Evolutionary conservation across 148 eudicot genomes (phyloP).

Genomic region (Persicaria tinctoria): DNA sequence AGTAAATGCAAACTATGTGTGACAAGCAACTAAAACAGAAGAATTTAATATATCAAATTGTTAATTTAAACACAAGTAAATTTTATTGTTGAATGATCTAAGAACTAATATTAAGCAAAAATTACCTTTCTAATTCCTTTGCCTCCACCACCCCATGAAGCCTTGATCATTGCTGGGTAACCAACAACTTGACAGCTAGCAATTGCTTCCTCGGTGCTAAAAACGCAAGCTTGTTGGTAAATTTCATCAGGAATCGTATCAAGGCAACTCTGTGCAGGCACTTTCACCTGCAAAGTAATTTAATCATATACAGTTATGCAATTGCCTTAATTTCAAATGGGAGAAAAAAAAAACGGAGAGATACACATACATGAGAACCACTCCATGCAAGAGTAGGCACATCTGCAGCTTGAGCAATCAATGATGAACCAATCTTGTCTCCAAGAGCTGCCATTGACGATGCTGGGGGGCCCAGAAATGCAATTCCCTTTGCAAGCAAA

Average conservation of each 20-base stretch:
- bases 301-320: background rate
- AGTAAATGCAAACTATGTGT: background rate
- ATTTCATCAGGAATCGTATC: slow-evolving; percentile 75
- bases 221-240: slow-evolving; percentile 83
- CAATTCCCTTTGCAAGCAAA: slow-evolving; percentile 69
- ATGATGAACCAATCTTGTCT: slow-evolving; percentile 96
- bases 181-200: slow-evolving; percentile 93
- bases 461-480: slow-evolving; percentile 93
- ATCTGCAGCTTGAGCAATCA: slow-evolving; percentile 97
- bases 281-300: slow-evolving; percentile 58
- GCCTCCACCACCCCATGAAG: slow-evolving; percentile 99
- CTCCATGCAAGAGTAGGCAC: slow-evolving; percentile 99
- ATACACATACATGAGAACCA: slow-evolving; percentile 81
- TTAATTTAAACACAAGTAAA: background rate
- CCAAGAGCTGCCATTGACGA: slow-evolving; percentile 95
- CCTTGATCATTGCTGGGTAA: slow-evolving; percentile 99
- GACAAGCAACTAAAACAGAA: background rate
- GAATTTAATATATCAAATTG: background rate
- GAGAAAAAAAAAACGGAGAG: background rate
- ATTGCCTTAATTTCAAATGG: slow-evolving; percentile 5
- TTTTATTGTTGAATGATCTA: background rate
- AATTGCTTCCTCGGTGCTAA: slow-evolving; percentile 89
- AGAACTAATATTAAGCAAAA: slow-evolving; percentile 5
- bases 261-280: slow-evolving; percentile 67
- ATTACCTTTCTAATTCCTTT: slow-evolving; percentile 98